phyloP scores from a whole-genome alignment of 1,139 yeast species.

The Lodderomyces parapsilosis region DNA sequence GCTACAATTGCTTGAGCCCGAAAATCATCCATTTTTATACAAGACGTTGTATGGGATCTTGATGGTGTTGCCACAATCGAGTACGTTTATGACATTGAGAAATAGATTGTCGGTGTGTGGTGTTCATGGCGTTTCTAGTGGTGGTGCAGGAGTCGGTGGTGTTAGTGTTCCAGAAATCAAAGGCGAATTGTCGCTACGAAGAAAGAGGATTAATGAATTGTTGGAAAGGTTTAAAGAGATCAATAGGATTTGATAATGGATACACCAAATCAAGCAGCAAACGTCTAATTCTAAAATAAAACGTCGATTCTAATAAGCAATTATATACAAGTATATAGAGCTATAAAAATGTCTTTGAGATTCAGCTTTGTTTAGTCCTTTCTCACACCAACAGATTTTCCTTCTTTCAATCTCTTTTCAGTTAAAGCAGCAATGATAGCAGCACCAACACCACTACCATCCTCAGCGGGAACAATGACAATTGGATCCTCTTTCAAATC shows the following conservation, averaged over 20 bases:
- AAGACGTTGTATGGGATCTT: constrained; percentile 88
- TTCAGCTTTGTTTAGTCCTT: not conserved
- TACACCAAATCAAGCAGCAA: too few relatives aligned
- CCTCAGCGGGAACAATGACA: constrained; percentile 86
- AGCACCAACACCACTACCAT: constrained; percentile 98
- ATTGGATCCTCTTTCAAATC: constrained; percentile 66
- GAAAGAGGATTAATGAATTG: constrained; percentile 50
- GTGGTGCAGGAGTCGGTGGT: constrained; percentile 10
- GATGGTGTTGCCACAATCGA: constrained; percentile 93
- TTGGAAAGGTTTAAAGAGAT: constrained; percentile 55
- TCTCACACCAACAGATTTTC: constrained; percentile 68
- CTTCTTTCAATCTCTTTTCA: constrained; percentile 67
- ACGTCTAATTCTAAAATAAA: not conserved
- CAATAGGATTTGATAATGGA: not conserved
- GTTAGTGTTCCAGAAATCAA: constrained; percentile 9
- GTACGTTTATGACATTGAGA: constrained; percentile 81
- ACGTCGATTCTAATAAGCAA: not conserved
- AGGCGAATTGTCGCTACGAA: constrained; percentile 38
- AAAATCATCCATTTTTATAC: constrained; percentile 75
- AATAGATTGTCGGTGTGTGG: constrained; percentile 51
- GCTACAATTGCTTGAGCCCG: constrained; percentile 84
- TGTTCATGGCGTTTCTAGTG: constrained; percentile 13
- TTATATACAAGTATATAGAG: not conserved
- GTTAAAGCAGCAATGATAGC: constrained; percentile 96
- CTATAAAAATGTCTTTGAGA: too few relatives aligned